Evolutionary conservation across 371 early-diverging fungal species (phyloP).

Genomic region (Mortierella polycephala): DNA sequence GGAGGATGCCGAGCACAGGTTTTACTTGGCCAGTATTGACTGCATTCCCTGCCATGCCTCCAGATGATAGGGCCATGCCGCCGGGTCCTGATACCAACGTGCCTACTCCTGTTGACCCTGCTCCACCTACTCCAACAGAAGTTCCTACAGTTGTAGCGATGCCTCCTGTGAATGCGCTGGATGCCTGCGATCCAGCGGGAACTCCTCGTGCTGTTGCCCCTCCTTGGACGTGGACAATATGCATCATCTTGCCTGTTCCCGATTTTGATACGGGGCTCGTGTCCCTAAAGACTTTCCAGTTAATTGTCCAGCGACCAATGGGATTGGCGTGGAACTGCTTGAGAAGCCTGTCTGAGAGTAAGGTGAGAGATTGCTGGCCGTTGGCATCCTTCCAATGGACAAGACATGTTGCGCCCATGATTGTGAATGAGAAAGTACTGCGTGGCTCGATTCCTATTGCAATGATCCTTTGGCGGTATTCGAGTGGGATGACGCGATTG

Average conservation of each 20-base stretch:
- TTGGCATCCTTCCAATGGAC: slow-evolving; percentile 54
- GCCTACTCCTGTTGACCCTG: slow-evolving; percentile 13
- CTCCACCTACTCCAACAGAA: neutral
- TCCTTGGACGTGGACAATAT: slow-evolving; percentile 50
- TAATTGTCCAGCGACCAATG: slow-evolving; percentile 54
- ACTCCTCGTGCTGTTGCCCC: slow-evolving; percentile 41
- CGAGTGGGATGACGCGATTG: no score
- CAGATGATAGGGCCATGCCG: slow-evolving; percentile 9
- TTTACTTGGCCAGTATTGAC: slow-evolving; percentile 3
- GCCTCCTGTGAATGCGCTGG: slow-evolving; percentile 1
- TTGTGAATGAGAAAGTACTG: neutral
- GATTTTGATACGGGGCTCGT: slow-evolving; percentile 51
- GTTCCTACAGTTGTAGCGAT: slow-evolving; percentile 6
- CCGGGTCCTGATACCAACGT: slow-evolving; percentile 1
- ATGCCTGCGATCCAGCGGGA: slow-evolving; percentile 32
- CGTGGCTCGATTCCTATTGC: neutral
- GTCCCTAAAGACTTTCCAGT: slow-evolving; percentile 53
- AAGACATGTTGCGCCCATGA: slow-evolving; percentile 53
- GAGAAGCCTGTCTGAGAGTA: slow-evolving; percentile 51
- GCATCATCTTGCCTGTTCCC: slow-evolving; percentile 53
- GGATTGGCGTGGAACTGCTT: slow-evolving; percentile 51
- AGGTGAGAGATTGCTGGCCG: slow-evolving; percentile 50
- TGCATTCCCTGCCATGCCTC: neutral
- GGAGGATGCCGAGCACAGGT: slow-evolving; percentile 17
- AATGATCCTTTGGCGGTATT: no score